Percentiles rank a stretch among this genome's conserved stretches.
phyloP scores from a whole-genome alignment of 2,329 filamentous ascomycete genomes.

The Aspergillus latus region DNA sequence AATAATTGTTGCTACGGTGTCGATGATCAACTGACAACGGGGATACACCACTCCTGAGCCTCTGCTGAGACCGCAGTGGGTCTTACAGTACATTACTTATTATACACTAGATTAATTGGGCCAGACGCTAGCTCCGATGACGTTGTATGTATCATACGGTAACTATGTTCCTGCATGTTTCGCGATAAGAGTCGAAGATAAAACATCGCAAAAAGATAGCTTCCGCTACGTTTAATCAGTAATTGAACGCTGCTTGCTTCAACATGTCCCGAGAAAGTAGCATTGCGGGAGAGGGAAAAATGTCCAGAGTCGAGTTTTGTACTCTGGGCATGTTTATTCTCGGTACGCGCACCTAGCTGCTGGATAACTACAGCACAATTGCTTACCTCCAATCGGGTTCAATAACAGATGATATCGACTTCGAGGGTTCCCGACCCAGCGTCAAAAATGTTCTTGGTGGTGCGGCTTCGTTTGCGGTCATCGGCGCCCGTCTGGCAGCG shows the following conservation, averaged over 20 bases:
- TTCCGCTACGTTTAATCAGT: neutral
- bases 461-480: conserved; percentile 79
- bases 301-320: conserved; percentile 53
- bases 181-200: conserved; percentile 13
- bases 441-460: conserved; percentile 81
- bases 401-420: conserved; percentile 82
- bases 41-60: conserved; percentile 22
- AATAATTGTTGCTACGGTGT: conserved; percentile 20
- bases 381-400: conserved; percentile 7
- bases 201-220: conserved; percentile 8
- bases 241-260: neutral
- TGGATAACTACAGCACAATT: conserved; percentile 13
- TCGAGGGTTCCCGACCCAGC: conserved; percentile 65
- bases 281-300: neutral
- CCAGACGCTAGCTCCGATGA: conserved; percentile 15
- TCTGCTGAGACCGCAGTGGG: conserved; percentile 20
- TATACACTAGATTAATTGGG: neutral
- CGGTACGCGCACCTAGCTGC: conserved; percentile 41
- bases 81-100: conserved; percentile 24
- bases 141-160: conserved; percentile 21
- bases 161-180: conserved; percentile 3
- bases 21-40: conserved; percentile 14
- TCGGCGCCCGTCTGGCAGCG: conserved; percentile 86
- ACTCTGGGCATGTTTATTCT: conserved; percentile 66
- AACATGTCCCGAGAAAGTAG: conserved; percentile 20